Evolutionary conservation across 2,329 filamentous ascomycete species (phyloP).

Genomic region (Neonectria sp.): DNA sequence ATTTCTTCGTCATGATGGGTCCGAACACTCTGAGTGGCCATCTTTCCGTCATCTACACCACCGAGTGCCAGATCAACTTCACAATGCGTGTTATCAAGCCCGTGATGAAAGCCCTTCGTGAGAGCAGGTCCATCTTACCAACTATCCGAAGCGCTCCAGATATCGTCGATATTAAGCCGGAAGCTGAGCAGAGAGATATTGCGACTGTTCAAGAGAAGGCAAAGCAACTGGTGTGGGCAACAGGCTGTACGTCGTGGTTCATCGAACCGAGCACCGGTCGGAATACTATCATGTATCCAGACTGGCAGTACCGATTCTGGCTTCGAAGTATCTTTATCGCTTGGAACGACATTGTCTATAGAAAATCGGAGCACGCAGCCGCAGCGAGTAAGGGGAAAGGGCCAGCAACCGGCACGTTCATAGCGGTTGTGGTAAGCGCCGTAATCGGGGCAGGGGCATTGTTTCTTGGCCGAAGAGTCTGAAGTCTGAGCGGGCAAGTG

Average conservation of each 20-base stretch:
- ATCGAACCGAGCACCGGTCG: conserved; percentile 61
- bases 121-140: conserved; percentile 18
- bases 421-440: neutral
- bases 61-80: conserved; percentile 68
- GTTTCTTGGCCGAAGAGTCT: conserved; percentile 2
- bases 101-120: conserved; percentile 49
- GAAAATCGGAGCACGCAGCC: neutral
- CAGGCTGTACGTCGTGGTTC: conserved; percentile 67
- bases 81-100: conserved; percentile 53
- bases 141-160: conserved; percentile 35
- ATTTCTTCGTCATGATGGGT: conserved; percentile 55
- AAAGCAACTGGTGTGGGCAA: conserved; percentile 62
- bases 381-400: neutral
- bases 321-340: conserved; percentile 61
- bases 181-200: conserved; percentile 44
- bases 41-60: conserved; percentile 64
- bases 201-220: conserved; percentile 58
- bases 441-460: conserved; percentile 13
- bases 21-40: conserved; percentile 62
- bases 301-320: conserved; percentile 67
- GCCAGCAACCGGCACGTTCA: neutral
- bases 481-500: neutral
- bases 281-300: conserved; percentile 68
- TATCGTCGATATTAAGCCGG: conserved; percentile 51
- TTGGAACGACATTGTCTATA: conserved; percentile 53